These are phyloP conservation scores for Trapa incisa DNA, from an alignment of 345 rosid genomes.

Conservation along the genomic window DNA sequence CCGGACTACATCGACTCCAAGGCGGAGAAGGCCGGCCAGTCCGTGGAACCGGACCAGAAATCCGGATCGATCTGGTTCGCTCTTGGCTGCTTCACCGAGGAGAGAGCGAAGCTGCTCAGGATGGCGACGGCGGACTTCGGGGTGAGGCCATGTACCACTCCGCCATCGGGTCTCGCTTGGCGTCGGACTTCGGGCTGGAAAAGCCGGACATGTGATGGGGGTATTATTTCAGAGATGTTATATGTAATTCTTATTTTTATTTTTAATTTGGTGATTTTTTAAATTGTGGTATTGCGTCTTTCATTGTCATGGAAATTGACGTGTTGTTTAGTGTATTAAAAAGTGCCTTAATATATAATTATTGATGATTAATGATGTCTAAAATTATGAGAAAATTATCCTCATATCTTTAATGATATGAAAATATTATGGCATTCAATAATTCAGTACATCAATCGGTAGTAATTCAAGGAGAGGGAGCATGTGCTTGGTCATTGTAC, in stretches of 20 bases:
- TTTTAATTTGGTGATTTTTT: background rate
- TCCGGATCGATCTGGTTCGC: slow-evolving; percentile 12
- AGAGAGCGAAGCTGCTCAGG: slow-evolving; percentile 53
- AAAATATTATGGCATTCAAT: too few relatives aligned
- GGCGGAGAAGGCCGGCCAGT: background rate
- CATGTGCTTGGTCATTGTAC: too few relatives aligned
- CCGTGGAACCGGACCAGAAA: slow-evolving; percentile 10
- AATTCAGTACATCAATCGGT: too few relatives aligned
- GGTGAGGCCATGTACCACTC: slow-evolving; percentile 73
- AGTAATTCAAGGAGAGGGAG: too few relatives aligned
- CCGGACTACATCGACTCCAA: slow-evolving; percentile 40
- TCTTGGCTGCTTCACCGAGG: slow-evolving; percentile 48
- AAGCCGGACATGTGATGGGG: slow-evolving; percentile 12
- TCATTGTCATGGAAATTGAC: too few relatives aligned
- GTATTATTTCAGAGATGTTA: too few relatives aligned
- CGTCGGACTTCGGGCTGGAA: slow-evolving; percentile 28
- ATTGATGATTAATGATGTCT: background rate
- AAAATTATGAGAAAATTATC: too few relatives aligned
- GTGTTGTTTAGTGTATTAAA: background rate
- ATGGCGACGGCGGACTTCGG: slow-evolving; percentile 35
- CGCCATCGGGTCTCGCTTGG: slow-evolving; percentile 58
- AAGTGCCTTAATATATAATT: background rate
- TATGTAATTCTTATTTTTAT: background rate
- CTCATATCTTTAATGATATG: too few relatives aligned
- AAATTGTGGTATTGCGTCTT: too few relatives aligned